Evolutionary conservation across 192 early-diverging fungal species (phyloP), one percentile per base, ranked within the genome.

Genomic region (Coemansia interrupta): DNA sequence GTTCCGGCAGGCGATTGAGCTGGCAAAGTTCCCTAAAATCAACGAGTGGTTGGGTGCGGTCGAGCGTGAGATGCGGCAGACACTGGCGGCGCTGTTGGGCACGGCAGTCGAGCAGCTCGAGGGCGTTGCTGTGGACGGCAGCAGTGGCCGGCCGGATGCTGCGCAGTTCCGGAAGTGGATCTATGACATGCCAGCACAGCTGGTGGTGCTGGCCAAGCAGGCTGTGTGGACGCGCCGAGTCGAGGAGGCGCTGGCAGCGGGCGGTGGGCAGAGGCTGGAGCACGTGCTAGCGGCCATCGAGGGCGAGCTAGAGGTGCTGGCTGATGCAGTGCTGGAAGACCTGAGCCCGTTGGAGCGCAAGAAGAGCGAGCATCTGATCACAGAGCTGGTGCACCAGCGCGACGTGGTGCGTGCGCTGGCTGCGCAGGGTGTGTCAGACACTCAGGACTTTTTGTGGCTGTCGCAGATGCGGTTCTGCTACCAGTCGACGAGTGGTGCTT

Each of bases 301-400:
- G 39, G 73, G 82, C 36, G 85, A 87, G 20, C 80, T 99, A 49
- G 85, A 88, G 20, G 78, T 94, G 38, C 85, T 99, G 24, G 96
- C 98, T 0, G 92, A 94, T 53, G 84, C 96, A 53, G 96, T 99
- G 13, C 81, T 99, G 4, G 77, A 86, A 54, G 95, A 98, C 60
- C 76, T 98, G 61, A 70, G 81, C 0, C 64, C 89, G 12, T 85
- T 97, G 41, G 81, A 84, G 57, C 90, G 98, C 51, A 85, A 89
- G 51, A 99, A 99, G 78, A 92, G 94, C 68, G 98, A 99, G 78
- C 93, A 96, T 51, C 70, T 99, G 61, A 94, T 99, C 54, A 98
- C 98, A 5, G 98, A 99, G 76, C 85, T 98, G 38, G 96, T 99
- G 12, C 98, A 99, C 77, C 93, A 99, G 79, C 84, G 96, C 38